Evolutionary conservation across 2,329 filamentous ascomycete genomes (phyloP), one percentile per base, ranked within the genome.

Genomic region (Trichoderma guizhouense): DNA sequence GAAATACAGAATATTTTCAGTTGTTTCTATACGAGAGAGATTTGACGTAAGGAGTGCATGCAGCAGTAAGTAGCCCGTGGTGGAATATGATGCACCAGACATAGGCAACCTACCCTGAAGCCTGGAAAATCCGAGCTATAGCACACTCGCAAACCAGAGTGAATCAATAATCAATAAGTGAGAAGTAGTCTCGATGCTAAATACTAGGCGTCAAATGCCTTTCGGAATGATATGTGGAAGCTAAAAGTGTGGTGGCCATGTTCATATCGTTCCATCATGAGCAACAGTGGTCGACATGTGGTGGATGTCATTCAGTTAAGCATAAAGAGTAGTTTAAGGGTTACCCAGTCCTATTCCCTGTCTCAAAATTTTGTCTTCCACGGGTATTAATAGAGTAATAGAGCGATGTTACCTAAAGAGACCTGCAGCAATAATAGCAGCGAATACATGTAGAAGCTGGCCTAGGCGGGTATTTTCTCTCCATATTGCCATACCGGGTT

Each of bases 201-300:
- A 2, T 14, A 14, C 14, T 7, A 24, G 3, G 11, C 11, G 1
- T 24, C 5, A 53, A 24, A 24, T 24, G 5, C 11, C n/a, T 53
- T 53, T 24, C 0, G 5, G 3, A 36, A 53, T 24, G 3, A 24
- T 24, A 21, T 6, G 9, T 51, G 1, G n/a, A 51, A 51, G n/a
- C n/a, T 11, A 1, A 21, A 51, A 1, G 5, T 14, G 11, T 2
- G 9, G 11, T 14, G 11, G 5, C 11, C 0, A 0, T 3, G 14
- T 24, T 24, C 5, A 0, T 24, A 1, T 24, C 3, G 47, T 24
- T 21, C 47, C n/a, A 12, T 14, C 9, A 51, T 24, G n/a, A 11
- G n/a, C 14, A 12, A 21, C n/a, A 12, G 9, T 7, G 11, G 2
- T 24, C 5, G 21, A 5, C 9, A 11, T 24, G 12, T 1, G n/a